Base-by-base conservation (phyloP, 148 eudicot species). In the Rhododendron williamsianum region DNA sequence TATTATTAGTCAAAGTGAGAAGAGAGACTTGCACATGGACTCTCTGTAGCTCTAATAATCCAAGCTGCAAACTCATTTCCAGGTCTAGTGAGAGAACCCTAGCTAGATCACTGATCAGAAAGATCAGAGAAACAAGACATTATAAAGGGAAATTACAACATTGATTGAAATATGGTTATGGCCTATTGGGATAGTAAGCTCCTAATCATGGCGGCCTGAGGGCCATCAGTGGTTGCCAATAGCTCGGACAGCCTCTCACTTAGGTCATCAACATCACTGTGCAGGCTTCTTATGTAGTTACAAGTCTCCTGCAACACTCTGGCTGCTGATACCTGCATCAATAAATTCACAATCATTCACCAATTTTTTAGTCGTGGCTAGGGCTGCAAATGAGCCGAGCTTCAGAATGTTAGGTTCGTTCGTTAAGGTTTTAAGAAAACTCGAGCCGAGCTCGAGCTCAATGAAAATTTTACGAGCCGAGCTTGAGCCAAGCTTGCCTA, bases 241-340 rank as follows among this genome's bases (percentile, higher is more conserved):
- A 91, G 78, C 84, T 83, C 90, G 19, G 92, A 91, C 81, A 91
- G 76, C 16, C 91, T 83, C 76, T 91, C 92, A 45, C 92, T 91
- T 35, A 91, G 76, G 81, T 86, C 91, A 87, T 91, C 91, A 49
- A 89, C 91, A 49, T 91, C 92, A 80, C 84, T 82, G 76, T 91
- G 91, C 86, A 91, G 83, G 90, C 73, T 86, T 80, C 90, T 86
- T 72, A 88, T 90, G 89, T 88, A 88, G 80, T 87, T 88, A 86
- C 91, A 90, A 30, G 91, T 89, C 85, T 91, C 92, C 63, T 91
- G 92, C 46, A 91, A 82, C 54, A 91, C 92, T 74, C 76, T 89
- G 0, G 89, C 78, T 11, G 92, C 87, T 78, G 92, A 89, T 27
- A 73, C 91, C 91, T 91, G 87, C 81, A 84, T 30, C 65, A 19